These are phyloP conservation scores for Spinellus fusiger DNA, from an alignment of 192 early-diverging fungal species.

Conservation along the genomic window DNA sequence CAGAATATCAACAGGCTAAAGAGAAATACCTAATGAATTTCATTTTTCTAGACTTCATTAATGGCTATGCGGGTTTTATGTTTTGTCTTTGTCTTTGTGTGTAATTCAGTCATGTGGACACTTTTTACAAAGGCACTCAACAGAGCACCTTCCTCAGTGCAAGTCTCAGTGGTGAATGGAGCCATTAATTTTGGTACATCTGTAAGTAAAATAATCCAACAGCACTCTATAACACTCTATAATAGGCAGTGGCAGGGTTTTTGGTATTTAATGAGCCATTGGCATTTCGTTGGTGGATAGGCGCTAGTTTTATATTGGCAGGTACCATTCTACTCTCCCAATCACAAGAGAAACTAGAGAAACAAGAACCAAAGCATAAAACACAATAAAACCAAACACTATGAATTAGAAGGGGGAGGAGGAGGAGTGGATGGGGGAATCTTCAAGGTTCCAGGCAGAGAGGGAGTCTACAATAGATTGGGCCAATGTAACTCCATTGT, in stretches of 20 bases:
- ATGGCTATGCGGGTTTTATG: slow-evolving; percentile 41
- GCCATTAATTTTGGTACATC: slow-evolving; percentile 72
- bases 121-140: slow-evolving; percentile 80
- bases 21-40: no score
- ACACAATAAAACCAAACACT: not conserved
- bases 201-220: not conserved
- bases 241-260: not conserved
- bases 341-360: not conserved
- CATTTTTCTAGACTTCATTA: slow-evolving; percentile 10
- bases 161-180: slow-evolving; percentile 75
- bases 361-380: not conserved
- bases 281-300: slow-evolving; percentile 79
- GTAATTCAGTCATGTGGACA: slow-evolving; percentile 86
- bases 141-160: slow-evolving; percentile 63
- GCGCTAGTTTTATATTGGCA: slow-evolving; percentile 66
- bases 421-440: not conserved
- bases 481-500: not conserved
- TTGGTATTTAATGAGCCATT: not conserved
- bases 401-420: not conserved
- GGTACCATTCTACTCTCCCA: slow-evolving; percentile 41
- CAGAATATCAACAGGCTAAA: no score
- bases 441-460: not conserved
- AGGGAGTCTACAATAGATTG: no score
- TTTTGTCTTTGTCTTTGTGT: slow-evolving; percentile 55
- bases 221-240: not conserved